Percentiles rank a stretch among this genome's conserved stretches.
These are phyloP conservation scores for Cicer bijugum DNA, from an alignment of 306 rosid genomes.

Conservation along the genomic window DNA sequence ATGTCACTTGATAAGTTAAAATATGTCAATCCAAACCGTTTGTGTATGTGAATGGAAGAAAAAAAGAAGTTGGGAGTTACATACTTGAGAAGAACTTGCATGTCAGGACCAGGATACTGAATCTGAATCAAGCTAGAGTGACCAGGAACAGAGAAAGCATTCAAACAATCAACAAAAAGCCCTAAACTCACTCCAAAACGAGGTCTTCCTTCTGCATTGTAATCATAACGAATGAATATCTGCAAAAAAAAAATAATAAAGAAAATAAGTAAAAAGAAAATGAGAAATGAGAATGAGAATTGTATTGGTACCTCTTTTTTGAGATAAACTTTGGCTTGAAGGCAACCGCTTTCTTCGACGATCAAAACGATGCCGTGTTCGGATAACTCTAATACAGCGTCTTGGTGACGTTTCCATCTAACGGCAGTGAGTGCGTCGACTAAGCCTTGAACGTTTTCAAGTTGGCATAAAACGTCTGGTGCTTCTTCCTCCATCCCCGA, in stretches of 20 bases:
- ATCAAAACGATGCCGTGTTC: slow-evolving; percentile 89
- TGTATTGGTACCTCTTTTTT: slow-evolving; percentile 72
- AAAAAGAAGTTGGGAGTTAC: slow-evolving; percentile 17
- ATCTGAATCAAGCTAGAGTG: slow-evolving; percentile 66
- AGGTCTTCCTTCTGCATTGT: slow-evolving; percentile 78
- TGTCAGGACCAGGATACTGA: slow-evolving; percentile 91
- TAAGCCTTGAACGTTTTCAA: slow-evolving; percentile 86
- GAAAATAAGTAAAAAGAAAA: not conserved
- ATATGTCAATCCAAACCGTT: too few species aligned
- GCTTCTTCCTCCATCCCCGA: slow-evolving; percentile 59
- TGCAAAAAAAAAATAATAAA: slow-evolving; percentile 18
- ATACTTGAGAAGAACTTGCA: slow-evolving; percentile 93
- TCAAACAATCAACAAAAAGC: slow-evolving; percentile 80
- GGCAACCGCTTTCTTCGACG: slow-evolving; percentile 85
- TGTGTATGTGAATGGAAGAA: not conserved
- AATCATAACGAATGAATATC: slow-evolving; percentile 80
- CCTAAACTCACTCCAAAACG: slow-evolving; percentile 92
- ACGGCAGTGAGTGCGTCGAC: slow-evolving; percentile 86
- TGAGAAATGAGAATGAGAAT: not conserved
- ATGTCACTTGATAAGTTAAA: too few species aligned
- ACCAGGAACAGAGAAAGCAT: slow-evolving; percentile 77
- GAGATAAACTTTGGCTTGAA: slow-evolving; percentile 93
- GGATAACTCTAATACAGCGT: slow-evolving; percentile 79
- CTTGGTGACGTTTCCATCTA: slow-evolving; percentile 96
- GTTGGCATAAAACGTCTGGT: slow-evolving; percentile 74